These are phyloP conservation scores for Alternaria ventricosa DNA, from an alignment of 2,329 filamentous ascomycete species.

Conservation along the genomic window DNA sequence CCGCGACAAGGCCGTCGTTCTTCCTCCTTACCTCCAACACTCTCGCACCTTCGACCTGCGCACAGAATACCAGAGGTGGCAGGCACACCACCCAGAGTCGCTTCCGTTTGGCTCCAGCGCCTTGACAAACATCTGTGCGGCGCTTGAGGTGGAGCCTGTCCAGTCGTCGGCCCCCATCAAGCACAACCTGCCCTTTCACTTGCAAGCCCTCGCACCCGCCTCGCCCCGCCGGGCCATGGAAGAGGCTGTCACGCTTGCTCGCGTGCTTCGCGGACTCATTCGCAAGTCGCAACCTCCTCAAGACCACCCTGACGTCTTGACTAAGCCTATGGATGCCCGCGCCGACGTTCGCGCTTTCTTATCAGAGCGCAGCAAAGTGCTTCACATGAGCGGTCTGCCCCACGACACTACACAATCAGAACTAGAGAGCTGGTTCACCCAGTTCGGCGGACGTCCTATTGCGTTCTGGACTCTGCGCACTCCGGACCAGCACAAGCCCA, in stretches of 20 bases:
- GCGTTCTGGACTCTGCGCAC: slow-evolving; percentile 99
- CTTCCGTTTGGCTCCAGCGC: slow-evolving; percentile 95
- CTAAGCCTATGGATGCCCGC: slow-evolving; percentile 92
- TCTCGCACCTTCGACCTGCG: slow-evolving; percentile 96
- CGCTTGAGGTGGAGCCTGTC: slow-evolving; percentile 95
- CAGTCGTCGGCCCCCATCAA: slow-evolving; percentile 98
- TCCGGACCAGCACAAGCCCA: slow-evolving; percentile 99
- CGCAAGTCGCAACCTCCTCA: slow-evolving; percentile 94
- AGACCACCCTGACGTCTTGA: slow-evolving; percentile 93
- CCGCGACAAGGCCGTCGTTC: slow-evolving; percentile 95
- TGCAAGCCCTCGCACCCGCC: slow-evolving; percentile 93
- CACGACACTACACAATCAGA: slow-evolving; percentile 99
- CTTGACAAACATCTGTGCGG: slow-evolving; percentile 96
- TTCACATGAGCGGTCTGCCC: slow-evolving; percentile 96
- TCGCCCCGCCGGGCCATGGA: slow-evolving; percentile 97
- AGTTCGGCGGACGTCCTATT: slow-evolving; percentile 96
- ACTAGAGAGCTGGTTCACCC: slow-evolving; percentile 98
- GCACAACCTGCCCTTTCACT: slow-evolving; percentile 96
- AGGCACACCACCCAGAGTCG: slow-evolving; percentile 97
- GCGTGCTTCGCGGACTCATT: slow-evolving; percentile 89
- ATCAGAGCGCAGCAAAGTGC: slow-evolving; percentile 94
- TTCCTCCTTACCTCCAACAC: slow-evolving; percentile 96
- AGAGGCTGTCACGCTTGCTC: slow-evolving; percentile 90
- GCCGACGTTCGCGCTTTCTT: slow-evolving; percentile 96
- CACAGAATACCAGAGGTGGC: slow-evolving; percentile 98